phyloP scores from a whole-genome alignment of 73 alveolate species.

The Tetrahymena elliotti region DNA sequence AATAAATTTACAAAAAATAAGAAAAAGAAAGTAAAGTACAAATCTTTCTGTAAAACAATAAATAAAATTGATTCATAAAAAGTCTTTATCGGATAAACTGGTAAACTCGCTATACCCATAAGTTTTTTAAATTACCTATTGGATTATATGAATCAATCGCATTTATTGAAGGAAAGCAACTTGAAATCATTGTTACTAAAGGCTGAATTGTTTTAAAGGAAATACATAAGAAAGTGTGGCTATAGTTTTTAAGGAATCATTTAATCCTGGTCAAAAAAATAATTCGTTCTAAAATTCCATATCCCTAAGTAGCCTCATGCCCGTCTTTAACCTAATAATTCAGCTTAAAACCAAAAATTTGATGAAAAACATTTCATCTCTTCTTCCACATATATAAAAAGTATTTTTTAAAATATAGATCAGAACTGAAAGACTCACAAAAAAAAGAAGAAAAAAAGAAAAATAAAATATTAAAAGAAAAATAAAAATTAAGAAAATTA shows the following conservation, averaged over 20 bases:
- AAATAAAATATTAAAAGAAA: background rate
- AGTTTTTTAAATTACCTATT: background rate
- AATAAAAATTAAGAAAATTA: background rate
- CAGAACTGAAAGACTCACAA: background rate
- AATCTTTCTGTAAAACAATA: background rate
- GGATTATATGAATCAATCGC: background rate
- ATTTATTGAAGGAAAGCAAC: background rate
- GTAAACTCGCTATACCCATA: background rate
- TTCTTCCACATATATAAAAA: background rate
- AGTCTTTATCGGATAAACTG: background rate
- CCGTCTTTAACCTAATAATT: background rate
- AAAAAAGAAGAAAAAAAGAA: background rate
- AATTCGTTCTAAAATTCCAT: background rate
- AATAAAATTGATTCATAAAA: background rate
- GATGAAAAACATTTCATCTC: background rate
- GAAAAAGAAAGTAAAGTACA: background rate
- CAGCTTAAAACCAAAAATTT: background rate
- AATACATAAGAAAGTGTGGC: background rate
- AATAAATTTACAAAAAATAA: background rate
- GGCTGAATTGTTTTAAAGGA: background rate
- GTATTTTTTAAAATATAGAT: background rate
- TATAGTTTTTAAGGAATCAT: background rate
- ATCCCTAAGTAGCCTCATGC: background rate
- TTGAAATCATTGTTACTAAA: background rate
- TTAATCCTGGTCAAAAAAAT: background rate